Conservation (phyloP, 768 basidiomycete genomes). For the Lactarius tabidus region DNA sequence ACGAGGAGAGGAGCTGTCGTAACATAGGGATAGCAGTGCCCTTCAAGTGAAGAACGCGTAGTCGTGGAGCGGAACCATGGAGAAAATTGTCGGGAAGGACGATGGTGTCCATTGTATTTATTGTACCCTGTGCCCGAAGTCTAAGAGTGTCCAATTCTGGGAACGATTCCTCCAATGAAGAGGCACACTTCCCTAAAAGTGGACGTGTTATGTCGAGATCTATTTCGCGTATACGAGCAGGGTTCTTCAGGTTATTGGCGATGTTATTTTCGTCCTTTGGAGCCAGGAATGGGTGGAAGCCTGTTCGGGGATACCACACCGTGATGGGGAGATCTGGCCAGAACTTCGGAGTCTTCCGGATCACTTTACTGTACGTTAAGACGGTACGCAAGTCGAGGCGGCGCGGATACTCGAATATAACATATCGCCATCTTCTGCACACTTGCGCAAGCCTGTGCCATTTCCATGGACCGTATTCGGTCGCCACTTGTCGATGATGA, state of each 20-base stretch:
- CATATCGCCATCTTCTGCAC: slow-evolving; percentile 4
- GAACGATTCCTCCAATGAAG: not conserved
- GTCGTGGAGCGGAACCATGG: not conserved
- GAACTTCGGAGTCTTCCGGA: not conserved
- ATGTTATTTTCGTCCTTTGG: slow-evolving; percentile 1
- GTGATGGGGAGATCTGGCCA: slow-evolving; percentile 11
- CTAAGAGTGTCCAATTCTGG: not conserved
- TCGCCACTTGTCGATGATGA: not conserved
- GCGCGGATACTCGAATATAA: not conserved
- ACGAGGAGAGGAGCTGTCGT: not conserved
- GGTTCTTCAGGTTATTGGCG: not conserved
- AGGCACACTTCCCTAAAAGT: not conserved
- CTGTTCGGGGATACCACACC: not conserved
- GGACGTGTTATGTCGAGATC: not conserved
- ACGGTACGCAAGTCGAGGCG: not conserved
- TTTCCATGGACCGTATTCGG: not conserved
- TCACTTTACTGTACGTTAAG: not conserved
- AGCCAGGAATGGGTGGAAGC: not conserved
- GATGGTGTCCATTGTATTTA: not conserved
- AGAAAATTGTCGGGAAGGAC: not conserved
- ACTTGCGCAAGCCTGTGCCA: slow-evolving; percentile 1
- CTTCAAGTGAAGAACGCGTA: not conserved
- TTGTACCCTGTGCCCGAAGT: not conserved
- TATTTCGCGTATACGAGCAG: not conserved
- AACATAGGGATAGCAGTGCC: not conserved